phyloP scores from a whole-genome alignment of 2,329 filamentous ascomycete species.

The Stagonosporopsis chrysanthemi region DNA sequence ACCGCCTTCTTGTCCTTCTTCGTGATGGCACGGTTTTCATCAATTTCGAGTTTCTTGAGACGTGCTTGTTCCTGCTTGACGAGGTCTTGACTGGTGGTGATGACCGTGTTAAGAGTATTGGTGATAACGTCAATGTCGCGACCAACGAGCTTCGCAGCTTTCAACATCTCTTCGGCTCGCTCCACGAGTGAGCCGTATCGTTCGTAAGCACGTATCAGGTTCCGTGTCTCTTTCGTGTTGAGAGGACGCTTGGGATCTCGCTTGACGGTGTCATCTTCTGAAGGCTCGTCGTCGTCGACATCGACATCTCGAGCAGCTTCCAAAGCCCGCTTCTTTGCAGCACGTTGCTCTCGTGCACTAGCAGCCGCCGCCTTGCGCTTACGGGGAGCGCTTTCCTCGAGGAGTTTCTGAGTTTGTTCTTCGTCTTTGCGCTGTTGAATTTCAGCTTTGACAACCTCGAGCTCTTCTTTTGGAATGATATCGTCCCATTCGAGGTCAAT shows the following conservation, averaged over 20 bases:
- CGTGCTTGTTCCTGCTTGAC: slow-evolving; percentile 75
- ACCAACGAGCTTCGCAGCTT: slow-evolving; percentile 82
- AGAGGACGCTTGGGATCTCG: slow-evolving; percentile 87
- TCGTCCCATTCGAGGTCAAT: slow-evolving; percentile 97
- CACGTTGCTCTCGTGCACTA: slow-evolving; percentile 69
- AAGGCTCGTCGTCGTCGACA: slow-evolving; percentile 64
- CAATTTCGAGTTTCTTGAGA: slow-evolving; percentile 69
- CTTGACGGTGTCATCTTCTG: slow-evolving; percentile 60
- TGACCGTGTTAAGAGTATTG: slow-evolving; percentile 77
- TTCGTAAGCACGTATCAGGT: slow-evolving; percentile 89
- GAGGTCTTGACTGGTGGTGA: slow-evolving; percentile 73
- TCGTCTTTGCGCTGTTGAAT: slow-evolving; percentile 86
- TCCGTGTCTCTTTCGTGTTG: slow-evolving; percentile 89
- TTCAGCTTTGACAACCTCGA: slow-evolving; percentile 87
- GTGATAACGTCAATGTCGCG: slow-evolving; percentile 83
- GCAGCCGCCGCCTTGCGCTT: slow-evolving; percentile 69
- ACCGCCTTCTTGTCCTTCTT: slow-evolving; percentile 99
- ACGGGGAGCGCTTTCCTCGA: slow-evolving; percentile 85
- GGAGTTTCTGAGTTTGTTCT: slow-evolving; percentile 79
- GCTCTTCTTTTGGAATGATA: slow-evolving; percentile 92
- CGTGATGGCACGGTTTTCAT: slow-evolving; percentile 79
- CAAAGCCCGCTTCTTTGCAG: slow-evolving; percentile 72
- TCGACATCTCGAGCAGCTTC: slow-evolving; percentile 69
- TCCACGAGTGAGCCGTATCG: slow-evolving; percentile 91
- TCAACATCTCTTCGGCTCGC: slow-evolving; percentile 83